Evolutionary conservation across 768 basidiomycete species (phyloP).

Genomic region (Leucogyrophana mollusca): DNA sequence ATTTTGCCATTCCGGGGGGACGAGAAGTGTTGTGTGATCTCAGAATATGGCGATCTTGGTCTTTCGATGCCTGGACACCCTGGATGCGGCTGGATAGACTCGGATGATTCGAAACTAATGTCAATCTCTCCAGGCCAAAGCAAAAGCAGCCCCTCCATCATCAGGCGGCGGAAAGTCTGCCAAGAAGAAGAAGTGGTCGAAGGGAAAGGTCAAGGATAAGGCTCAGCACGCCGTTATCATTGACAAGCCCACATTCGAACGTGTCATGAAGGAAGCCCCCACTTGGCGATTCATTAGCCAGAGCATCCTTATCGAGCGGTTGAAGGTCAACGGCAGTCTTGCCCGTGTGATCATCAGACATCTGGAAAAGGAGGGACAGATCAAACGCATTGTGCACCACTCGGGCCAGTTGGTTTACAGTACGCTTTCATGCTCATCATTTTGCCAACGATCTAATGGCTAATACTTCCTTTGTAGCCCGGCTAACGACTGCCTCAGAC

Average conservation of each 20-base stretch:
- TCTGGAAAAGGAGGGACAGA: constrained; percentile 89
- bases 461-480: constrained; percentile 30
- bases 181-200: constrained; percentile 99
- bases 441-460: background rate
- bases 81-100: constrained; percentile 27
- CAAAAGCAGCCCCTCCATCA: constrained; percentile 62
- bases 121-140: constrained; percentile 86
- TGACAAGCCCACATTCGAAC: constrained; percentile 91
- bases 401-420: constrained; percentile 94
- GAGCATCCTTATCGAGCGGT: constrained; percentile 96
- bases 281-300: constrained; percentile 99
- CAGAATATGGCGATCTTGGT: background rate
- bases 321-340: constrained; percentile 95
- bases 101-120: too few relatives aligned
- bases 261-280: constrained; percentile 97
- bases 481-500: constrained; percentile 42
- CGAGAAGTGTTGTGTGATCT: background rate
- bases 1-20: too few relatives aligned
- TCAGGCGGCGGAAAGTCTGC: constrained; percentile 81
- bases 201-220: constrained; percentile 99
- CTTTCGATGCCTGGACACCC: constrained; percentile 8
- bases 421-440: constrained; percentile 39
- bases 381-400: constrained; percentile 97
- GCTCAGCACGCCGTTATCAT: constrained; percentile 93
- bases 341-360: constrained; percentile 90